Percentiles rank a stretch among this genome's conserved stretches.
These are phyloP conservation scores for Mortierella sp. DNA, from an alignment of 371 early-diverging fungal species.

Conservation along the genomic window DNA sequence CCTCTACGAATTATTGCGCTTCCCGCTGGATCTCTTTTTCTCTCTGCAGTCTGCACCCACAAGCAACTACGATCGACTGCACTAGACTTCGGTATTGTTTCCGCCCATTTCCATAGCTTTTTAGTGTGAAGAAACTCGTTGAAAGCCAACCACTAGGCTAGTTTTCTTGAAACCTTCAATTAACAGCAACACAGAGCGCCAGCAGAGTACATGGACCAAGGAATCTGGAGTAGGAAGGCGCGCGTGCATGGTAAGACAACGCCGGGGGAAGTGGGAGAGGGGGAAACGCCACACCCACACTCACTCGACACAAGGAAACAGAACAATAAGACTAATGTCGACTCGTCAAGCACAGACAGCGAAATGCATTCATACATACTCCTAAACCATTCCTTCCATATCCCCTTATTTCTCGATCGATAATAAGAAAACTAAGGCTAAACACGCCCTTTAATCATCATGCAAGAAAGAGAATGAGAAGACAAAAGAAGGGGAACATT, in stretches of 20 bases:
- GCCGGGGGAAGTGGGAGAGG: no score
- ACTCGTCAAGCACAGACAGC: conserved; percentile 4
- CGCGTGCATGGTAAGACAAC: no score
- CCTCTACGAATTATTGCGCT: no score
- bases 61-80: no score
- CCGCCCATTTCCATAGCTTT: not conserved
- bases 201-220: no score
- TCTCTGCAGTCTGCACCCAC: no score
- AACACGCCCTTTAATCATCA: not conserved
- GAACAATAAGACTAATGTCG: not conserved
- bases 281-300: not conserved
- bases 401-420: not conserved
- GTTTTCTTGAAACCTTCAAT: no score
- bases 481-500: not conserved
- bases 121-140: not conserved
- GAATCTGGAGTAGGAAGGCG: not conserved
- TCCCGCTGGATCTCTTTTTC: no score
- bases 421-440: not conserved
- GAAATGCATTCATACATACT: not conserved
- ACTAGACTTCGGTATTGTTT: no score
- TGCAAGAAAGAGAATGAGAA: not conserved
- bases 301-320: no score
- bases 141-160: not conserved
- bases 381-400: not conserved
- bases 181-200: no score